Evolutionary conservation across 257 asterid species (phyloP).

Genomic region (Solanum etuberosum): DNA sequence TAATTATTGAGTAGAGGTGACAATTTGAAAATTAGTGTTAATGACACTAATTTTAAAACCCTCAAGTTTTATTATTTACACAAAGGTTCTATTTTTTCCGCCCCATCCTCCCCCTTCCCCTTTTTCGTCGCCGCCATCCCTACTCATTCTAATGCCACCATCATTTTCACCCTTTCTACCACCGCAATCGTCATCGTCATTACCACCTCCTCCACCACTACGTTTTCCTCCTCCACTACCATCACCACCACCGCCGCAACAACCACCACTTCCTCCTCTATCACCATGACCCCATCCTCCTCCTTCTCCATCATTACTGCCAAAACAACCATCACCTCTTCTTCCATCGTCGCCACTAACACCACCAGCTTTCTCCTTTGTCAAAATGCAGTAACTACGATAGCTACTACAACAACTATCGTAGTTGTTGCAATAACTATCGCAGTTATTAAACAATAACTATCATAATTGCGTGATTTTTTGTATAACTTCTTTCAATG

Average conservation of each 20-base stretch:
- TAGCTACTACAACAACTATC: background rate
- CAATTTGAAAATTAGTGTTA: background rate
- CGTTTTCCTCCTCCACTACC: background rate
- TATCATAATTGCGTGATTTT: background rate
- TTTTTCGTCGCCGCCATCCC: background rate
- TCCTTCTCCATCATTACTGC: background rate
- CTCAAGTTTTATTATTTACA: background rate
- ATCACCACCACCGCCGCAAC: too few species aligned
- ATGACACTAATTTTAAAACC: background rate
- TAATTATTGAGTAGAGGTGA: background rate
- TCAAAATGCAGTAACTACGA: background rate
- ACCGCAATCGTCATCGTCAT: background rate
- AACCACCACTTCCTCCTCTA: background rate
- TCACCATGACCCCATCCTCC: background rate
- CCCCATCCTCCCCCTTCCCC: background rate
- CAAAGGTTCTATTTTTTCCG: background rate
- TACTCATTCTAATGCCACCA: background rate
- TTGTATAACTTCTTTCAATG: background rate
- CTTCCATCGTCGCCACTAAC: background rate
- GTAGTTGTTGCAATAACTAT: background rate
- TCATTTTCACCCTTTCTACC: background rate
- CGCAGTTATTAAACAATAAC: too few species aligned
- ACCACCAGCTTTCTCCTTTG: background rate
- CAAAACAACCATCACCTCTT: background rate
- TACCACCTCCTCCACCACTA: background rate